These are phyloP conservation scores for Plectosphaerella sp. DNA, from an alignment of 2,329 filamentous ascomycete genomes.

Conservation along the genomic window DNA sequence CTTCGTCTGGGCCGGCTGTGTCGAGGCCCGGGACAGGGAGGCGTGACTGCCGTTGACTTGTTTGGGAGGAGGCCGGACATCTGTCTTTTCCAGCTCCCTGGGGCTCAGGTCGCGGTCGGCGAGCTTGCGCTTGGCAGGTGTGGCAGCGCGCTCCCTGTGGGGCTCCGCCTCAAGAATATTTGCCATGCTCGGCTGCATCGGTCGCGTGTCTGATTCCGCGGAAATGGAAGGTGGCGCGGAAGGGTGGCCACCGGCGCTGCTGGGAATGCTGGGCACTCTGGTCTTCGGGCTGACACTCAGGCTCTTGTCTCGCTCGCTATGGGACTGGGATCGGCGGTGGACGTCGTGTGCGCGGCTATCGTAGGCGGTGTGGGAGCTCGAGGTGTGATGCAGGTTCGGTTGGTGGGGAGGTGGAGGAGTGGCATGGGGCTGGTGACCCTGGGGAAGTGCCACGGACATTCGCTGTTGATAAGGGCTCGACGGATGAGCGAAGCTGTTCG, in stretches of 20 bases:
- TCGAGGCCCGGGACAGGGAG: slow-evolving; percentile 9
- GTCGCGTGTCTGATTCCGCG: slow-evolving; percentile 10
- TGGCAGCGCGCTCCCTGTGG: slow-evolving; percentile 24
- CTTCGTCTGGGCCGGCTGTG: not conserved
- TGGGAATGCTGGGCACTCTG: slow-evolving; percentile 48
- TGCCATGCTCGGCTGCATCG: slow-evolving; percentile 5
- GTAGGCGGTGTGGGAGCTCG: slow-evolving; percentile 37
- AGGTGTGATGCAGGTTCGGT: slow-evolving; percentile 29
- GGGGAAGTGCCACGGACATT: slow-evolving; percentile 22
- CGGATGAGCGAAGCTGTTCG: slow-evolving; percentile 42
- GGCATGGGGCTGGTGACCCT: slow-evolving; percentile 13
- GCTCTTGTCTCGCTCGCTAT: slow-evolving; percentile 63
- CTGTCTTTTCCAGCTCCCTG: slow-evolving; percentile 46
- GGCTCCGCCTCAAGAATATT: slow-evolving; percentile 22
- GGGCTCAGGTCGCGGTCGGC: slow-evolving; percentile 43
- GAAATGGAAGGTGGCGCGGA: not conserved
- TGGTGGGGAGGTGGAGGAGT: slow-evolving; percentile 28
- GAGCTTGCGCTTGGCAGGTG: slow-evolving; percentile 43
- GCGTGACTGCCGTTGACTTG: slow-evolving; percentile 38
- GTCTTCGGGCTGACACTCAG: slow-evolving; percentile 79
- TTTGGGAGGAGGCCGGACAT: slow-evolving; percentile 43
- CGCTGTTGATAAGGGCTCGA: slow-evolving; percentile 58
- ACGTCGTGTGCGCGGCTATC: slow-evolving; percentile 36
- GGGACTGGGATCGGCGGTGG: slow-evolving; percentile 46
- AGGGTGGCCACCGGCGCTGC: slow-evolving; percentile 28